A percentile compares a stretch with the other conserved stretches of the same genome.
Conservation (phyloP, 2,329 filamentous ascomycete genomes). For the Penicillium sp. region DNA sequence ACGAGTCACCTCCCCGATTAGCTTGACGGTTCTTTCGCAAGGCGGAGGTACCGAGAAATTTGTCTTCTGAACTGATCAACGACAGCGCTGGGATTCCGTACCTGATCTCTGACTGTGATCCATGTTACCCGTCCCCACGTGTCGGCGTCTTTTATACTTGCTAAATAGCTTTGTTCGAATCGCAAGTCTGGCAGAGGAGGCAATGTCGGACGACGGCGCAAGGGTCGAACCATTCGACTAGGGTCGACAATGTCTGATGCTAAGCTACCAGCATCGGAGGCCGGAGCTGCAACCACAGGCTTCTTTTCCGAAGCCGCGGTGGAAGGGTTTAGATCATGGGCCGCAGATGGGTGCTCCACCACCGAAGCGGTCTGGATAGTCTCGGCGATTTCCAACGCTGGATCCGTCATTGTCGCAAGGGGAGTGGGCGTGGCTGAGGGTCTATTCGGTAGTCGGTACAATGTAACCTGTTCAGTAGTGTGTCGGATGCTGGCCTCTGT, state of each 20-base stretch:
- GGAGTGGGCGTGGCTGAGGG: too few species aligned
- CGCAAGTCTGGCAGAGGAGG: constrained; percentile 74
- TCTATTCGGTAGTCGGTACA: too few species aligned
- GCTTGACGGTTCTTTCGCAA: background rate
- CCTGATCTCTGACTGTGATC: constrained; percentile 86
- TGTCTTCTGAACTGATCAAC: background rate
- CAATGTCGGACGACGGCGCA: constrained; percentile 46
- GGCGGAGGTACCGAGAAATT: background rate
- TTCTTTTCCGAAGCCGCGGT: constrained; percentile 64
- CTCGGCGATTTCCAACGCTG: constrained; percentile 64
- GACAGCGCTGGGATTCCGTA: constrained; percentile 33
- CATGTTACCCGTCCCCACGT: constrained; percentile 72
- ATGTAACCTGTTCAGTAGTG: too few species aligned
- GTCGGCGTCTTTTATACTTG: constrained; percentile 74
- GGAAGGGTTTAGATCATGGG: constrained; percentile 72
- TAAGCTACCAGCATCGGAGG: constrained; percentile 39
- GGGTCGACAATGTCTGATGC: constrained; percentile 44
- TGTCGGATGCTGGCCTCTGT: too few species aligned
- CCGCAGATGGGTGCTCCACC: constrained; percentile 62
- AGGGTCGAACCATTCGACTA: constrained; percentile 30
- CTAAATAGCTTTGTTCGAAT: constrained; percentile 97
- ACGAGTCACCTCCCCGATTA: constrained; percentile 2
- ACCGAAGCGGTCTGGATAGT: constrained; percentile 76
- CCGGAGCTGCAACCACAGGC: constrained; percentile 52
- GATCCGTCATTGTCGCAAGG: constrained; percentile 47